Base-by-base conservation (phyloP, 768 basidiomycete genomes). In the Boletus edulis region DNA sequence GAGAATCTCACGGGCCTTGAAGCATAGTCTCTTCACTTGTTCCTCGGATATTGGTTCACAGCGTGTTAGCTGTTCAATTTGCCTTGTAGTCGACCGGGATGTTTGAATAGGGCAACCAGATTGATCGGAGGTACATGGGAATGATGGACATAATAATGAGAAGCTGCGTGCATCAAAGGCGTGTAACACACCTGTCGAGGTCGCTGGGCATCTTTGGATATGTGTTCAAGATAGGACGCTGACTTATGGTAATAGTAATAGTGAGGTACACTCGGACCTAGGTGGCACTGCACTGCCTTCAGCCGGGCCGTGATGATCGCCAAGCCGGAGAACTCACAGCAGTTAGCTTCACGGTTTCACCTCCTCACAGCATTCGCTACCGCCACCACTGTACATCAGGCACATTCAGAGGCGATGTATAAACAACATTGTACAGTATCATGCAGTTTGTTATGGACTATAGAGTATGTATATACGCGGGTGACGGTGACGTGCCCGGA, bases 11-110 rank as follows among this genome's bases (percentile, higher is more conserved):
- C 94, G 82, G 24, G 97, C 97, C 68, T 97, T 98, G 64, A 94
- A 78, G 74, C 96, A 99, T 9, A 99, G 81, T 62, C 89, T 81
- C 69, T 97, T 98, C 60, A 99, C 97, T 64, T 96, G 87, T 56
- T 92, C 89, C 72, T 99, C 96, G 27, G 94, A 91, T 64, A 99
- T 95, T 54, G 90, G 89, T 65, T 97, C 91, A 74, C 96, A 98
- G 55, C 89, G 88, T 68, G 86, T 83, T 47, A 98, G 84, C 69
- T 96, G 94, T 60, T 87, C 92, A 56, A 98, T 98, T 78, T 98
- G 95, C 68, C 94, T 97, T 72, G 38, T 9, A 46, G 54, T 52
- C 39, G 58, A 46, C 51, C 58, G 54, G 42, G 57, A 63, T 47
- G n/a, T 55, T 63, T 41, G 58, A 60, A 57, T 37, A 29, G 22